These are phyloP conservation scores for Collybia mongolica DNA, from an alignment of 768 basidiomycete genomes.

Conservation along the genomic window DNA sequence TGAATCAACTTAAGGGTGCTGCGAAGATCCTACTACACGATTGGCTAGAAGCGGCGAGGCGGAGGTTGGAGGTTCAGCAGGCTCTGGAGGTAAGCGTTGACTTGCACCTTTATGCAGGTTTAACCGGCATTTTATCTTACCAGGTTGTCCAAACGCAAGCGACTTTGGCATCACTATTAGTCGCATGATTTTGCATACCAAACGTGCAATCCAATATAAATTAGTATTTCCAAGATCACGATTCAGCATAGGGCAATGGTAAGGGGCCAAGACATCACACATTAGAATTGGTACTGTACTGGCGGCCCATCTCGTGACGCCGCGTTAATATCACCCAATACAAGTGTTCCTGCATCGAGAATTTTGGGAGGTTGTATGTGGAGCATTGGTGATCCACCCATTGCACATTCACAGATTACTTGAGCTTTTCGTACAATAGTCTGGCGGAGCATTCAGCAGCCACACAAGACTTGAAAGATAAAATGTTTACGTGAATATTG, in stretches of 20 bases:
- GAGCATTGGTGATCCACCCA: slow-evolving; percentile 35
- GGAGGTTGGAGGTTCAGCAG: slow-evolving; percentile 88
- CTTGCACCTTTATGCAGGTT: neutral
- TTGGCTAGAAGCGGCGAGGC: slow-evolving; percentile 89
- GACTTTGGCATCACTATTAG: slow-evolving; percentile 75
- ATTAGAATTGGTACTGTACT: no score
- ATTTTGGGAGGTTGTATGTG: neutral
- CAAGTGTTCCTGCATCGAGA: neutral
- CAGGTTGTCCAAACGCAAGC: slow-evolving; percentile 85
- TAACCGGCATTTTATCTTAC: slow-evolving; percentile 5
- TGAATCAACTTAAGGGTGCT: slow-evolving; percentile 87
- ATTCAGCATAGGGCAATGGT: no score
- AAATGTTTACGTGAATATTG: slow-evolving; percentile 45
- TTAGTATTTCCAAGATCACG: neutral
- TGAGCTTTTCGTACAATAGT: slow-evolving; percentile 82
- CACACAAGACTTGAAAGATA: slow-evolving; percentile 8
- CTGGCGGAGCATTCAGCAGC: slow-evolving; percentile 21
- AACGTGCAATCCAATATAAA: slow-evolving; percentile 4
- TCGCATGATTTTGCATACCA: slow-evolving; percentile 48
- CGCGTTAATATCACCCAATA: neutral
- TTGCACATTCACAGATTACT: slow-evolving; percentile 83
- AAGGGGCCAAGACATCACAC: no score
- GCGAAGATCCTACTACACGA: slow-evolving; percentile 74
- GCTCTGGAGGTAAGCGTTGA: slow-evolving; percentile 69
- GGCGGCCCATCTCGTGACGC: neutral